Evolutionary conservation across 1,284 basidiomycete species (phyloP).

Genomic region (Boletellus dicymbophilus): DNA sequence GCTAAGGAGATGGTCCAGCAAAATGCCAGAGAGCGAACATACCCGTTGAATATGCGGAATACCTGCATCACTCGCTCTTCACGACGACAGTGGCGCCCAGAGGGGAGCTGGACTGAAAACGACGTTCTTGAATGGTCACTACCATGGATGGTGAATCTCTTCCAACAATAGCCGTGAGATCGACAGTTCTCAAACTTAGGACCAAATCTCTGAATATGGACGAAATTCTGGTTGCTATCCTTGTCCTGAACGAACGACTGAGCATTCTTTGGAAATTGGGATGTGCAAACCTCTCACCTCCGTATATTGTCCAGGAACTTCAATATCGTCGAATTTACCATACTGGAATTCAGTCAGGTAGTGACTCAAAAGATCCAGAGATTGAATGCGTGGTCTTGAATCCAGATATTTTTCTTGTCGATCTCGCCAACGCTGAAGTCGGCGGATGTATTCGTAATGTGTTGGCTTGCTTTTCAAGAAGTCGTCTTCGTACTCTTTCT

Average conservation of each 20-base stretch:
- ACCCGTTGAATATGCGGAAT: slow-evolving; percentile 93
- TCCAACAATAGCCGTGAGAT: slow-evolving; percentile 85
- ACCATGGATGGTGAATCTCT: slow-evolving; percentile 91
- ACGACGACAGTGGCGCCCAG: slow-evolving; percentile 84
- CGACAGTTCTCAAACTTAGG: slow-evolving; percentile 92
- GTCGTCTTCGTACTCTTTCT: slow-evolving; percentile 93
- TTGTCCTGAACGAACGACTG: slow-evolving; percentile 65
- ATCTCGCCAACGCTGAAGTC: slow-evolving; percentile 93
- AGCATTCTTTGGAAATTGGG: background rate
- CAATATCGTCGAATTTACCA: slow-evolving; percentile 97
- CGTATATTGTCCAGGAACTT: slow-evolving; percentile 98
- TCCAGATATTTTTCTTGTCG: slow-evolving; percentile 89
- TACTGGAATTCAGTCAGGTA: slow-evolving; percentile 99
- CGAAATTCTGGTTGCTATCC: slow-evolving; percentile 92
- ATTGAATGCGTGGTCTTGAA: slow-evolving; percentile 79
- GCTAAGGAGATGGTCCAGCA: slow-evolving; percentile 11
- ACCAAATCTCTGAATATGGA: slow-evolving; percentile 90
- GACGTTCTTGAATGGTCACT: slow-evolving; percentile 88
- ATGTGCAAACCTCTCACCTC: slow-evolving; percentile 55
- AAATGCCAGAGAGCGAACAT: slow-evolving; percentile 22
- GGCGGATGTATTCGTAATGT: slow-evolving; percentile 87
- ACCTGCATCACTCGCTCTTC: slow-evolving; percentile 95
- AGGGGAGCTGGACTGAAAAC: slow-evolving; percentile 92
- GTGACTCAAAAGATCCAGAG: slow-evolving; percentile 90
- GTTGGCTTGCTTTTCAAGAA: slow-evolving; percentile 84